These are phyloP conservation scores for Besnoitia besnoiti DNA, from an alignment of 169 alveolate genomes.

Conservation along the genomic window DNA sequence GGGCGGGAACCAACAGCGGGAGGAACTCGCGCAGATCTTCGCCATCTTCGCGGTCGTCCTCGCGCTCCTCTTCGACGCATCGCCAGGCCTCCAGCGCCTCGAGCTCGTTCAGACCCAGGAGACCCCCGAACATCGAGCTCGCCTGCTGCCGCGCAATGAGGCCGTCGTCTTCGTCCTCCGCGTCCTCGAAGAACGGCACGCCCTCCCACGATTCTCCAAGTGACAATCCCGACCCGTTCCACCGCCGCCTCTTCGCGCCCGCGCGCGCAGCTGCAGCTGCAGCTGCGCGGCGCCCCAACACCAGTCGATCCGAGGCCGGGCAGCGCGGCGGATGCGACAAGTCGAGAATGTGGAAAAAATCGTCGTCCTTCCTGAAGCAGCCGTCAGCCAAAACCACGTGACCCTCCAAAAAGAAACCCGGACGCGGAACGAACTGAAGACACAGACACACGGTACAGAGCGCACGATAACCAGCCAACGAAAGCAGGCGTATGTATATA, in stretches of 20 bases:
- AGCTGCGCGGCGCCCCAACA: not conserved
- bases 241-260: not conserved
- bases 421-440: not conserved
- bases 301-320: not conserved
- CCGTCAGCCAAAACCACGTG: slow-evolving; percentile 2
- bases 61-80: not conserved
- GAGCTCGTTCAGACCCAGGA: not conserved
- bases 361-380: not conserved
- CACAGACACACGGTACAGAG: not conserved
- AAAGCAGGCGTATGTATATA: too few species aligned
- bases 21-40: not conserved
- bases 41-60: not conserved
- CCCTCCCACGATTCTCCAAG: too few species aligned
- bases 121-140: slow-evolving; percentile 5
- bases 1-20: not conserved
- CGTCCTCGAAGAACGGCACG: not conserved
- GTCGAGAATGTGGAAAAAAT: not conserved
- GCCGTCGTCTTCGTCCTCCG: not conserved
- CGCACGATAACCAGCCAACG: too few species aligned
- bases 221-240: not conserved
- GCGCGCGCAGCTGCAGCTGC: not conserved
- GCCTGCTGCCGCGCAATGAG: slow-evolving; percentile 1
- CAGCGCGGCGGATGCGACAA: not conserved
- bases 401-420: not conserved
- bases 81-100: not conserved